Evolutionary conservation across 805 yeast species (phyloP), one percentile per base, ranked within the genome.

Genomic region (Yarrowia divulgata): DNA sequence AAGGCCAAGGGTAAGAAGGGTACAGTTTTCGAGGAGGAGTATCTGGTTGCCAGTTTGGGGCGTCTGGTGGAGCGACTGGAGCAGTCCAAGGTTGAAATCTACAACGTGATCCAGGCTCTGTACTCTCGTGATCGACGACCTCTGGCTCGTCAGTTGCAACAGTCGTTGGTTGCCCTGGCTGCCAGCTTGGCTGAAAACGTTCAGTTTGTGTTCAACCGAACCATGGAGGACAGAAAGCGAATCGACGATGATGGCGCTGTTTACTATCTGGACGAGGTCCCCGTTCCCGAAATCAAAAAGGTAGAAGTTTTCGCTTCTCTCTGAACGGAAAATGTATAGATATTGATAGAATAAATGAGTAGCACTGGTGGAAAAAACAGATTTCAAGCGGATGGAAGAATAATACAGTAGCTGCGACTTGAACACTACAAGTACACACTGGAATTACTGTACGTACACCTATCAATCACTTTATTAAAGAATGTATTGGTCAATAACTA

Each of bases 1-100:
- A 85, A 88, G 71, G 99, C 99, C 1, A 87, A 97, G 74, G 99
- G 99, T 71, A 92, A 96, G 82, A 95, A 95, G 81, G 98, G 98
- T 58, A 94, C 98, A 8, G 90, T 95, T 23, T 95, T 95, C 75
- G 99, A 95, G 78, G 99, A 95, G 77, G 98, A 95, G 77, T 95
- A 95, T 78, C 85, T 95, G 69, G 88, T 95, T 60, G 87, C 86
- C 73, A 93, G 98, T 3, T 87, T 91, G 70, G 95, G 97, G 4
- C 87, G 99, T 76, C 83, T 95, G 77, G 79, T 92, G 42, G 98
- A 92, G 69, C 86, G 99, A 73, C 79, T 95, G 70, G 85, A 86
- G 55, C 87, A 85, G 72, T 90, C 97, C 0, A 85, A 86, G 73
- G 82, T 86, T 0, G 99, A 95, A 74, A 93, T 95, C 1, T 74